Evolutionary conservation across 164 flowering plant species (phyloP).

Genomic region (Berberis thunbergii): DNA sequence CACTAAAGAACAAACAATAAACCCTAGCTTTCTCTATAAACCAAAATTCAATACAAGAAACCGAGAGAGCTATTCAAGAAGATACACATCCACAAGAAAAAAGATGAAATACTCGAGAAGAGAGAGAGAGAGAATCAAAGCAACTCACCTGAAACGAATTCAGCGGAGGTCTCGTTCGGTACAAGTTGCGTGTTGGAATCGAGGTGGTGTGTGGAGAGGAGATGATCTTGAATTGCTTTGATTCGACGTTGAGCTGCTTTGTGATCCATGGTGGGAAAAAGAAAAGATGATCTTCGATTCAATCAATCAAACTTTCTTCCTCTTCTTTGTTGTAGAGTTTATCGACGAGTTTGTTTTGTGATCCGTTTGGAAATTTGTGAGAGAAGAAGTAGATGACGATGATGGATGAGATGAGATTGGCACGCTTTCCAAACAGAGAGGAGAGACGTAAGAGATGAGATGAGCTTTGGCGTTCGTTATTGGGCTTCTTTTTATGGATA

Average conservation of each 20-base stretch:
- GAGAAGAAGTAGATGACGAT: not conserved
- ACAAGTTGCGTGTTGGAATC: slow-evolving; percentile 12
- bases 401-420: not conserved
- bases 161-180: slow-evolving; percentile 24
- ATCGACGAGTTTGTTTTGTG: not conserved
- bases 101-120: not conserved
- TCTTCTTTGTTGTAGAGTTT: not conserved
- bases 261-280: slow-evolving; percentile 22
- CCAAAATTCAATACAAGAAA: too few relatives aligned
- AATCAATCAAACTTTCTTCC: not conserved
- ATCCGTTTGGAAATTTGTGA: not conserved
- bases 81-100: not conserved
- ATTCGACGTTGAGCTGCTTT: slow-evolving; percentile 27
- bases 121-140: not conserved
- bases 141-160: slow-evolving; percentile 21
- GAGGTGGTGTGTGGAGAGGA: slow-evolving; percentile 7
- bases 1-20: not conserved
- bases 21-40: too few relatives aligned
- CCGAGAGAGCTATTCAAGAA: too few relatives aligned
- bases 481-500: not conserved
- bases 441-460: too few relatives aligned
- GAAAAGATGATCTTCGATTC: not conserved
- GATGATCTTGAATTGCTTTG: slow-evolving; percentile 28
- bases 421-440: slow-evolving; percentile 8
- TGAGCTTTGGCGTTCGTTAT: too few relatives aligned